phyloP scores from a whole-genome alignment of 495 filamentous ascomycete genomes.

The Aspergillus campestris region DNA sequence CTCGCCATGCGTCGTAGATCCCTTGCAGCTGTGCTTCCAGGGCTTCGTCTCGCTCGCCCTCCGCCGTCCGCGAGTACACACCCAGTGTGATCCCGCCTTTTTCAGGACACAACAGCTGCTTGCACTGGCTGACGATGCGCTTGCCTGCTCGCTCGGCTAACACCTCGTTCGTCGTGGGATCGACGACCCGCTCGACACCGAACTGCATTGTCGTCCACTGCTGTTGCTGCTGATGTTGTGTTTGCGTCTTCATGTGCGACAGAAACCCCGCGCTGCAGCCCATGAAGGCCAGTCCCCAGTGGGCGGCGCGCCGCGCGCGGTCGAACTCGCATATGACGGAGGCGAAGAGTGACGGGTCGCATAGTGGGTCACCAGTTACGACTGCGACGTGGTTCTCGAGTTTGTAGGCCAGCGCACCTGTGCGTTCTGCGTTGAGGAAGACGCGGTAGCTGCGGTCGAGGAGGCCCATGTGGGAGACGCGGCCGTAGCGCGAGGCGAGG shows the following conservation, averaged over 20 bases:
- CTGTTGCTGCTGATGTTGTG: slow-evolving; percentile 12
- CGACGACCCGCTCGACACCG: slow-evolving; percentile 32
- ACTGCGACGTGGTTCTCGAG: slow-evolving; percentile 27
- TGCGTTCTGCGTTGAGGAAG: slow-evolving; percentile 27
- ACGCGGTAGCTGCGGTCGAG: slow-evolving; percentile 35
- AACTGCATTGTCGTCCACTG: slow-evolving; percentile 34
- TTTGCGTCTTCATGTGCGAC: slow-evolving; percentile 1
- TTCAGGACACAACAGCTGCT: slow-evolving; percentile 24
- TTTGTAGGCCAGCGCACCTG: slow-evolving; percentile 34
- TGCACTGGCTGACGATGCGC: slow-evolving; percentile 28
- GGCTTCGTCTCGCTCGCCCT: slow-evolving; percentile 2
- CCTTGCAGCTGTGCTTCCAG: slow-evolving; percentile 24
- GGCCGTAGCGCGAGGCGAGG: slow-evolving; percentile 25
- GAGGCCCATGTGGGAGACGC: slow-evolving; percentile 38
- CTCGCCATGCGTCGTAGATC: slow-evolving; percentile 34
- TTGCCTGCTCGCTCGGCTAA: slow-evolving; percentile 30
- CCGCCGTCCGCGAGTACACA: slow-evolving; percentile 25
- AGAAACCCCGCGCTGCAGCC: slow-evolving; percentile 25
- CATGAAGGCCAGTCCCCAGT: slow-evolving; percentile 29
- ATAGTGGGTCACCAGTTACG: slow-evolving; percentile 35
- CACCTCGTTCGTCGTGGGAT: slow-evolving; percentile 33
- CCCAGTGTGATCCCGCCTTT: slow-evolving; percentile 28
- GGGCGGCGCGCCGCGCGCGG: slow-evolving; percentile 18
- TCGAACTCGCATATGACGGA: slow-evolving; percentile 28
- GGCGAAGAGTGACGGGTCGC: slow-evolving; percentile 12